These are phyloP conservation scores for Myriangium duriaei DNA, from an alignment of 2,329 filamentous ascomycete genomes.

Conservation along the genomic window DNA sequence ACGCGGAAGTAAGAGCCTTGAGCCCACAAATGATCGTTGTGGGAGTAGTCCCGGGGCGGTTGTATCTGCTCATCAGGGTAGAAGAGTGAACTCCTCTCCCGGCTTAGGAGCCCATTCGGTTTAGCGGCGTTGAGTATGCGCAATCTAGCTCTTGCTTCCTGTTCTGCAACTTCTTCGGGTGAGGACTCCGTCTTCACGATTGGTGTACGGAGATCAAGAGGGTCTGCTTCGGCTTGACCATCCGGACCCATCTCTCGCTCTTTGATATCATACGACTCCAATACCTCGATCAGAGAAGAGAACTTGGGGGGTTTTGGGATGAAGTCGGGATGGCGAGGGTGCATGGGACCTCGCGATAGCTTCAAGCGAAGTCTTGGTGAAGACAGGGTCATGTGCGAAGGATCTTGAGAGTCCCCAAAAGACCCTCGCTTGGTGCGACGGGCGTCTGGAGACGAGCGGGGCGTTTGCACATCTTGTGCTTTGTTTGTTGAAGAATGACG, in stretches of 20 bases:
- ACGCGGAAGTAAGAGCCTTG: slow-evolving; percentile 71
- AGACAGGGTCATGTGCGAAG: neutral
- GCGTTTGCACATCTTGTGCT: slow-evolving; percentile 3
- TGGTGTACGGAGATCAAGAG: slow-evolving; percentile 30
- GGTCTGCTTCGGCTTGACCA: slow-evolving; percentile 17
- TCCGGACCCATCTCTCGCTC: slow-evolving; percentile 36
- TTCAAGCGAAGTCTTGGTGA: slow-evolving; percentile 20
- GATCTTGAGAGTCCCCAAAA: neutral
- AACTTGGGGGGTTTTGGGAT: slow-evolving; percentile 18
- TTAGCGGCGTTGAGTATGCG: slow-evolving; percentile 61
- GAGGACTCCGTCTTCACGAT: slow-evolving; percentile 41
- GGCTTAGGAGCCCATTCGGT: slow-evolving; percentile 62
- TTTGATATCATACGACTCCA: slow-evolving; percentile 22
- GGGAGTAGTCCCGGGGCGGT: slow-evolving; percentile 68
- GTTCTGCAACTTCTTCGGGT: slow-evolving; percentile 30
- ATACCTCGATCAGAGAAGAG: slow-evolving; percentile 20
- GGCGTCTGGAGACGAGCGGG: neutral
- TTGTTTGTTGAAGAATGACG: neutral
- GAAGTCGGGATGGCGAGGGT: slow-evolving; percentile 22
- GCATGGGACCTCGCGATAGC: slow-evolving; percentile 13
- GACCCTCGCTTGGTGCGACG: slow-evolving; percentile 1
- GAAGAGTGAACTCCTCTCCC: slow-evolving; percentile 57
- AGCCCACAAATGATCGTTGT: slow-evolving; percentile 70
- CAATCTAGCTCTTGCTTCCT: slow-evolving; percentile 57
- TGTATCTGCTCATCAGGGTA: slow-evolving; percentile 56